Evolutionary conservation across 1,284 basidiomycete genomes (phyloP).

Genomic region (Thelephora terrestris): DNA sequence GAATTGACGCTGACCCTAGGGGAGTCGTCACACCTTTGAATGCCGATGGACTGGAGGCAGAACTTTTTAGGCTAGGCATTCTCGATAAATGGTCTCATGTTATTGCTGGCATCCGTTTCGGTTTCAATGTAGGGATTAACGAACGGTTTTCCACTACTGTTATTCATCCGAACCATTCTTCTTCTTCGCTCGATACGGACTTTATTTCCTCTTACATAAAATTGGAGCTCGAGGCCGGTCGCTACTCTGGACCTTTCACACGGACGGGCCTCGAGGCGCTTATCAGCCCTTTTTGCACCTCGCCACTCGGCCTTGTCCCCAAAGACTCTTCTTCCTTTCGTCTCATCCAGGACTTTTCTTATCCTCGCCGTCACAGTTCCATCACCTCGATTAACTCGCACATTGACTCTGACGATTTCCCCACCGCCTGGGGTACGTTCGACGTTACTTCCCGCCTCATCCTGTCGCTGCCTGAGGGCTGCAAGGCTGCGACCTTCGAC

Average conservation of each 20-base stretch:
- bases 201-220: constrained; percentile 14
- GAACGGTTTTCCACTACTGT: no score
- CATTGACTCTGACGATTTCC: constrained; percentile 23
- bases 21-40: no score
- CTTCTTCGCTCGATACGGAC: no score
- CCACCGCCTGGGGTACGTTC: constrained; percentile 28
- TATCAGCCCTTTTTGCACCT: constrained; percentile 28
- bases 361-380: constrained; percentile 17
- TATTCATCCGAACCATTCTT: no score
- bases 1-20: no score
- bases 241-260: constrained; percentile 18
- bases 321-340: constrained; percentile 17
- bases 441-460: constrained; percentile 13
- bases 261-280: constrained; percentile 19
- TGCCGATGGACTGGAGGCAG: no score
- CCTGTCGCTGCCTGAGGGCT: constrained; percentile 18
- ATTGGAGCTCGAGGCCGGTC: constrained; percentile 24
- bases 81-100: no score
- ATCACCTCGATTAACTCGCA: constrained; percentile 19
- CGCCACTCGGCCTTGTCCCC: constrained; percentile 27
- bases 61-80: no score
- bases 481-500: constrained; percentile 26
- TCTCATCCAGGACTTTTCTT: constrained; percentile 29
- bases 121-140: no score
- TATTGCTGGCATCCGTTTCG: no score